Conservation (phyloP, 108 stramenopile species). For the Cyclotella distinguenda region DNA sequence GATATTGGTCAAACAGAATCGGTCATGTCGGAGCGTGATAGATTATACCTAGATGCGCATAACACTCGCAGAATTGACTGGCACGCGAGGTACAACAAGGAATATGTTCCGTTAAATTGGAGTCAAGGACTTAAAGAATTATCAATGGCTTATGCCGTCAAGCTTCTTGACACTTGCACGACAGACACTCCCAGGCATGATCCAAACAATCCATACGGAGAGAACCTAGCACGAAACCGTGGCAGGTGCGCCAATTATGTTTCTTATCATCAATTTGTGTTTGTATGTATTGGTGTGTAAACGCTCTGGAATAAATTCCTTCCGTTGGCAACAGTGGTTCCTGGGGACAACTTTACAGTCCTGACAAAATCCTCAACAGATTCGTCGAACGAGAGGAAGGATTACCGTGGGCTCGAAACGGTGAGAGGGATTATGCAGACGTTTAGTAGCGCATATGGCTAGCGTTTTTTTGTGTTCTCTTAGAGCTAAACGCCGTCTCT, state of each 20-base stretch:
- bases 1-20: slow-evolving; percentile 26
- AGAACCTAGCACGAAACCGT: slow-evolving; percentile 24
- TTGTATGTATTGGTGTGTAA: too few species aligned
- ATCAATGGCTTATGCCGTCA: slow-evolving; percentile 23
- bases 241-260: too few species aligned
- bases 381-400: slow-evolving; percentile 34
- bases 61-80: slow-evolving; percentile 24
- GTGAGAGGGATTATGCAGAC: too few species aligned
- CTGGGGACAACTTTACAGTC: slow-evolving; percentile 25
- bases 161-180: slow-evolving; percentile 18
- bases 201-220: slow-evolving; percentile 25
- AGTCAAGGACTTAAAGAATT: slow-evolving; percentile 14
- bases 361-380: slow-evolving; percentile 22
- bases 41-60: slow-evolving; percentile 24
- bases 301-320: slow-evolving; percentile 10
- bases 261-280: too few species aligned
- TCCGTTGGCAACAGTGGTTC: too few species aligned
- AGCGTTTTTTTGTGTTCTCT: too few species aligned
- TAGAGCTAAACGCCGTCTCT: too few species aligned
- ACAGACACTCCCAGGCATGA: slow-evolving; percentile 15
- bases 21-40: slow-evolving; percentile 26
- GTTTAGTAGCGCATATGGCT: too few species aligned
- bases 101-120: slow-evolving; percentile 33
- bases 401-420: slow-evolving; percentile 27
- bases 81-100: slow-evolving; percentile 20